These are phyloP conservation scores for Antitrichia curtipendula DNA, from an alignment of 225 moss, liverwort and hornwort genomes.

Conservation along the genomic window DNA sequence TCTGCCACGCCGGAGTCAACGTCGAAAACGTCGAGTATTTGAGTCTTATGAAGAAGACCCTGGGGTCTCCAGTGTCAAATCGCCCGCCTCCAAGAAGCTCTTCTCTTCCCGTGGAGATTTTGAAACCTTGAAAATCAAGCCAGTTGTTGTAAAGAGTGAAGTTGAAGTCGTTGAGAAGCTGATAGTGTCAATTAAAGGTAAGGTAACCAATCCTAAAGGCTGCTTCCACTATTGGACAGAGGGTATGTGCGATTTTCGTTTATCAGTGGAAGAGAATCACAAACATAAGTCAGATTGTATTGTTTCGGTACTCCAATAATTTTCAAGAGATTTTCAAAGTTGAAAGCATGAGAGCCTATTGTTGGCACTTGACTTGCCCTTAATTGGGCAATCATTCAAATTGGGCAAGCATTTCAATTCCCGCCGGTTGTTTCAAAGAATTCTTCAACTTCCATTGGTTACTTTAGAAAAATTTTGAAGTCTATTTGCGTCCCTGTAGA, in stretches of 20 bases:
- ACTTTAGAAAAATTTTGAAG: background rate
- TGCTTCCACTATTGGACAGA: background rate
- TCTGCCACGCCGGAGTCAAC: slow-evolving; percentile 29
- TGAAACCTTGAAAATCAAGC: background rate
- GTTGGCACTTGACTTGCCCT: background rate
- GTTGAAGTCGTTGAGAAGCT: background rate
- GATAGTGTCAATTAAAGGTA: background rate
- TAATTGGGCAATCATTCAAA: background rate
- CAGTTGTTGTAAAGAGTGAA: background rate
- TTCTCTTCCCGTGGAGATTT: background rate
- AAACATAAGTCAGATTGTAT: background rate
- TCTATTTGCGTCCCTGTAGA: background rate
- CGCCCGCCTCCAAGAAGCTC: slow-evolving; percentile 31
- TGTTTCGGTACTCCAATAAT: background rate
- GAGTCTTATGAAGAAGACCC: slow-evolving; percentile 4
- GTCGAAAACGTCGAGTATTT: slow-evolving; percentile 28
- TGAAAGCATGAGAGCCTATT: background rate
- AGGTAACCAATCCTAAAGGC: background rate
- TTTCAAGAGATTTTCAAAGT: background rate
- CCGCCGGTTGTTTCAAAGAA: background rate
- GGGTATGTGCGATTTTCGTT: background rate
- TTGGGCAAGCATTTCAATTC: background rate
- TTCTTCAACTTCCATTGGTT: background rate
- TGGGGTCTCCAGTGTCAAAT: background rate
- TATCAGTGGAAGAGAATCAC: background rate